A percentile compares a stretch with the other conserved stretches of the same genome.
These are phyloP conservation scores for Jackrogersella multiformis DNA, from an alignment of 495 filamentous ascomycete genomes.

Conservation along the genomic window DNA sequence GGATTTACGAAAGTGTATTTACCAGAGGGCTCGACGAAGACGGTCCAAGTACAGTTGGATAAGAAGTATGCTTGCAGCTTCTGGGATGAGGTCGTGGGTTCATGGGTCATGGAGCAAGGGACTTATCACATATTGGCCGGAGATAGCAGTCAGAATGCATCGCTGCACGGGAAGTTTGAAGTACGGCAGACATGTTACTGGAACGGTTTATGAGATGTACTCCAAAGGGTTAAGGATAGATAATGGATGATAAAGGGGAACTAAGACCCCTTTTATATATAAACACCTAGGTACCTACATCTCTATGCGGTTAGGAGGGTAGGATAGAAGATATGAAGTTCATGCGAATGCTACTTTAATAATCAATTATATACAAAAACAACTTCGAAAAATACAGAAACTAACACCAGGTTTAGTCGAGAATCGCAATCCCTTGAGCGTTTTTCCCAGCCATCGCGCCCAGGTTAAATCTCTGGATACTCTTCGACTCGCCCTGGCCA, in stretches of 20 bases:
- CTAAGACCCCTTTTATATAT: too few relatives aligned
- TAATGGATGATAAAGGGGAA: too few relatives aligned
- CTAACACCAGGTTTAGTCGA: conserved; percentile 15
- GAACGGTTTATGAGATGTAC: neutral
- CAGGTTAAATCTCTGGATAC: conserved; percentile 54
- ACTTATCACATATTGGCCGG: neutral
- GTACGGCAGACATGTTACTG: neutral
- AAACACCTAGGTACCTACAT: too few relatives aligned
- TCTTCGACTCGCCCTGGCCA: conserved; percentile 46
- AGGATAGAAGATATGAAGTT: too few relatives aligned
- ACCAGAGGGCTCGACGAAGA: neutral
- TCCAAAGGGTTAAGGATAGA: neutral
- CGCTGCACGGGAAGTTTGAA: neutral
- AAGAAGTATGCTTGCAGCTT: conserved; percentile 11
- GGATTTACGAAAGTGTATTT: conserved; percentile 2
- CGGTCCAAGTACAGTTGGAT: neutral
- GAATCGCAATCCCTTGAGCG: conserved; percentile 49
- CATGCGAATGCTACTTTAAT: neutral
- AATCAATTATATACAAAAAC: conserved; percentile 5
- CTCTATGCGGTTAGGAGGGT: too few relatives aligned
- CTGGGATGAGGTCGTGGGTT: neutral
- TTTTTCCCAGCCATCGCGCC: conserved; percentile 41
- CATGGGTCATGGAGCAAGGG: conserved; percentile 9
- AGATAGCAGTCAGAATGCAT: neutral
- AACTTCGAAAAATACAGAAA: neutral